phyloP scores from a whole-genome alignment of 2,329 filamentous ascomycete genomes.

The Rhexocercosporidium sp. region DNA sequence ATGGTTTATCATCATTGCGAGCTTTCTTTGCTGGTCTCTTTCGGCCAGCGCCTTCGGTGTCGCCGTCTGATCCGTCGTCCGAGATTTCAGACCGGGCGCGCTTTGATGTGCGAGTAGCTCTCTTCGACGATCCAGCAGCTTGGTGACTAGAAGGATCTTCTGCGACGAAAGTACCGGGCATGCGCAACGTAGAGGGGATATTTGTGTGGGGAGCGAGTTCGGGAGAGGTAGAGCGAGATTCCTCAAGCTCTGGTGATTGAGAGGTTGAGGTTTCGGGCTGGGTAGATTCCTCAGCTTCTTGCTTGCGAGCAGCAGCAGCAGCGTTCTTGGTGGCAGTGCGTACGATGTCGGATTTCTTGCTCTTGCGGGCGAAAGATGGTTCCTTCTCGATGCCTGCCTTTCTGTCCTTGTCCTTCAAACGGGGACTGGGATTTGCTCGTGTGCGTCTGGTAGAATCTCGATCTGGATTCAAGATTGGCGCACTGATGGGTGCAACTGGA shows the following conservation, averaged over 20 bases:
- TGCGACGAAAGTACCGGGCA: background rate
- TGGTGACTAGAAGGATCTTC: conserved; percentile 9
- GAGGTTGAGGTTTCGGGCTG: background rate
- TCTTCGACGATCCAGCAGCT: conserved; percentile 1
- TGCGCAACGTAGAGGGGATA: background rate
- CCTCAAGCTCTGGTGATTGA: conserved; percentile 2
- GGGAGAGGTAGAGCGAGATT: conserved; percentile 6
- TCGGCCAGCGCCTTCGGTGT: background rate
- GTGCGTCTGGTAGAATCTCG: background rate
- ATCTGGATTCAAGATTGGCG: background rate
- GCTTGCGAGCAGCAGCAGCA: background rate
- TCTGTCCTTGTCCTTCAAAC: background rate
- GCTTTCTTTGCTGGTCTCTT: background rate
- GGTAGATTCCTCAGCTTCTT: conserved; percentile 8
- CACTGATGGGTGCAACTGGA: background rate
- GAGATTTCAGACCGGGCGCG: background rate
- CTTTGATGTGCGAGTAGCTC: background rate
- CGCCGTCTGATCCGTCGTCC: background rate
- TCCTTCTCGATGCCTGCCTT: background rate
- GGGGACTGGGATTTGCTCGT: conserved; percentile 1
- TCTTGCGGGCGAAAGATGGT: background rate
- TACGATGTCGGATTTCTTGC: background rate
- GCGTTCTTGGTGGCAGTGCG: conserved; percentile 2
- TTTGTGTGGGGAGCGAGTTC: background rate
- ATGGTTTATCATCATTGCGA: conserved; percentile 2